Conservation (phyloP, 768 basidiomycete species). For the Serpula lacrymans region DNA sequence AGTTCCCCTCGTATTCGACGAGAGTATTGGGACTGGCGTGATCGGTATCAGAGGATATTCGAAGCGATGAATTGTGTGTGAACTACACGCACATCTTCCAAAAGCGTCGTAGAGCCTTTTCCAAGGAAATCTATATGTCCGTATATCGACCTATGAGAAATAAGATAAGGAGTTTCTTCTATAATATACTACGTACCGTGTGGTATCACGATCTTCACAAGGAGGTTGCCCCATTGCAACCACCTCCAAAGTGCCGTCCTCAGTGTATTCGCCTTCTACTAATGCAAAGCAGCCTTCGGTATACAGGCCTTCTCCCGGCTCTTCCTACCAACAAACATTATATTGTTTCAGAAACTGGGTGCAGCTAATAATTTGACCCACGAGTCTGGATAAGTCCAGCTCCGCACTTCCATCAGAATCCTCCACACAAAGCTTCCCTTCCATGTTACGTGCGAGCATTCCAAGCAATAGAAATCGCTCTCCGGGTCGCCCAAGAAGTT, state of each 20-base stretch:
- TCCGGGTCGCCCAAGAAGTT: slow-evolving; percentile 86
- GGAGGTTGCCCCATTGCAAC: slow-evolving; percentile 97
- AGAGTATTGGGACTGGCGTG: slow-evolving; percentile 54
- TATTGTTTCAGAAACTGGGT: neutral
- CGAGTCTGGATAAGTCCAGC: slow-evolving; percentile 84
- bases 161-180: slow-evolving; percentile 7
- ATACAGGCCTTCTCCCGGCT: slow-evolving; percentile 92
- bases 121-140: slow-evolving; percentile 98
- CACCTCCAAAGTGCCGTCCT: slow-evolving; percentile 84
- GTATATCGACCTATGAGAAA: slow-evolving; percentile 69
- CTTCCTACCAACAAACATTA: slow-evolving; percentile 45
- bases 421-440: slow-evolving; percentile 88
- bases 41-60: neutral
- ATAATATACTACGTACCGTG: slow-evolving; percentile 56
- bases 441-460: slow-evolving; percentile 86
- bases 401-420: slow-evolving; percentile 90
- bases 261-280: slow-evolving; percentile 94
- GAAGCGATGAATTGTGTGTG: neutral
- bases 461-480: slow-evolving; percentile 91
- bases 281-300: slow-evolving; percentile 95
- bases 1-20: slow-evolving; percentile 65
- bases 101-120: slow-evolving; percentile 83
- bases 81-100: slow-evolving; percentile 74
- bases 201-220: slow-evolving; percentile 82
- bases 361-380: too few relatives aligned